Base-by-base conservation (phyloP, 1,284 basidiomycete species). In the Earliella scabrosa region DNA sequence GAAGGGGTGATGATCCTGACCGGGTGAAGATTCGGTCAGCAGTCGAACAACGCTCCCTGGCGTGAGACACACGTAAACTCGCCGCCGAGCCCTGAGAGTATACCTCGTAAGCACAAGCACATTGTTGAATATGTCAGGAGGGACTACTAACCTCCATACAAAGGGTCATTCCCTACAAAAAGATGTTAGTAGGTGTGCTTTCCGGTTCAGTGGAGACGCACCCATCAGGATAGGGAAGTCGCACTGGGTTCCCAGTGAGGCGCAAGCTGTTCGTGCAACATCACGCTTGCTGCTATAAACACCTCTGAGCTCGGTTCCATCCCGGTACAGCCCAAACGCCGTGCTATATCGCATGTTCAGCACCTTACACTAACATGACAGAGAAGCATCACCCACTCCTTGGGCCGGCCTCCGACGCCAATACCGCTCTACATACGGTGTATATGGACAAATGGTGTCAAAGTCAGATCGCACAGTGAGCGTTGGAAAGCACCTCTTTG, bases 201-300 rank as follows among this genome's bases (percentile, higher is more conserved):
- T 11, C 20, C 4, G 8, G 13, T 24, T 4, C 11, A n/a, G 10
- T 4, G 23, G 10, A 9, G 27, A 64, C 77, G 59, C 61, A 88
- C 90, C 92, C 45, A 94, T 74, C 9, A 93, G 68, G 45, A 94
- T 87, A 0, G 90, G 86, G 68, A 89, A 91, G 74, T 95, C 85
- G 64, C 92, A 93, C 59, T 81, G 82, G 46, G 80, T 77, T 8
- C 82, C 82, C 34, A 91, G 68, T 6, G 82, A 86, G 18, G 74
- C 68, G 64, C 92, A 94, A 4, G 91, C 88, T 9, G 83, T 83
- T 40, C 81, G 76, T 10, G 88, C 92, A 10, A 85, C 81, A 51
- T 85, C 78, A 6, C 83, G 85, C 52, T 88, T 83, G 35, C 78
- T 81, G 58, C 88, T 87, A 64, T 88, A 92, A n/a, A 94, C 82